A percentile compares a stretch with the other conserved stretches of the same genome.
Evolutionary conservation across 1,284 basidiomycete species (phyloP).

Genomic region (Cutaneotrichosporon mucoides): DNA sequence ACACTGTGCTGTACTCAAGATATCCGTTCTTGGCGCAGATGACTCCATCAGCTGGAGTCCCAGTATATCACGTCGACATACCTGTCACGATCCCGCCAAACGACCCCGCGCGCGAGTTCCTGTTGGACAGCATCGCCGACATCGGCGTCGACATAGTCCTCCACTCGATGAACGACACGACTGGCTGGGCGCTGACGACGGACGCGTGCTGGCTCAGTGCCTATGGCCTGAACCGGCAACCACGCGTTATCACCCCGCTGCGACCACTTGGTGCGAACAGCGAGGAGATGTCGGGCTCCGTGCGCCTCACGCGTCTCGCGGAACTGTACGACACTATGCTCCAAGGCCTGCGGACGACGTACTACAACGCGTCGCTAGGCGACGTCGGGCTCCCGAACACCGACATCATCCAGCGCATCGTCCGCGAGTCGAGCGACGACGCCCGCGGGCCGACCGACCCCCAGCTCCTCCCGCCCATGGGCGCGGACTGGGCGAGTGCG

Average conservation of each 20-base stretch:
- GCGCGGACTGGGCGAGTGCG: conserved; percentile 12
- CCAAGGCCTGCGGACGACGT: neutral
- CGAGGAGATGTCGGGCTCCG: conserved; percentile 1
- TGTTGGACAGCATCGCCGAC: conserved; percentile 7
- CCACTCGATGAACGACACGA: conserved; percentile 1
- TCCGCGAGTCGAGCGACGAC: conserved; percentile 9
- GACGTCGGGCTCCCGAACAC: conserved; percentile 10
- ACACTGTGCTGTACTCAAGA: conserved; percentile 5
- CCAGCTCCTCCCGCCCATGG: conserved; percentile 4
- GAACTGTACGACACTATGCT: conserved; percentile 9
- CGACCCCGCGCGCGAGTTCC: conserved; percentile 1
- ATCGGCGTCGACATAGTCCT: conserved; percentile 8
- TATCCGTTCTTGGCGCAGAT: conserved; percentile 18
- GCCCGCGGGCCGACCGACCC: neutral
- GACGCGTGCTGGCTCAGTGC: conserved; percentile 10
- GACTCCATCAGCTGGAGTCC: neutral
- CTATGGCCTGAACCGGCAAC: neutral
- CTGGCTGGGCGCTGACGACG: conserved; percentile 13
- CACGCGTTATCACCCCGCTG: neutral
- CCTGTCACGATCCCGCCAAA: conserved; percentile 11
- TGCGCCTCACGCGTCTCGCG: conserved; percentile 6
- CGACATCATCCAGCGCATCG: conserved; percentile 15
- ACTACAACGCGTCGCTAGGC: conserved; percentile 1
- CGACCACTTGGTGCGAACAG: neutral
- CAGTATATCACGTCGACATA: conserved; percentile 21